Percentiles rank a stretch among this genome's conserved stretches.
phyloP scores from a whole-genome alignment of 176 grass and related monocot species.

The Poa annua region DNA sequence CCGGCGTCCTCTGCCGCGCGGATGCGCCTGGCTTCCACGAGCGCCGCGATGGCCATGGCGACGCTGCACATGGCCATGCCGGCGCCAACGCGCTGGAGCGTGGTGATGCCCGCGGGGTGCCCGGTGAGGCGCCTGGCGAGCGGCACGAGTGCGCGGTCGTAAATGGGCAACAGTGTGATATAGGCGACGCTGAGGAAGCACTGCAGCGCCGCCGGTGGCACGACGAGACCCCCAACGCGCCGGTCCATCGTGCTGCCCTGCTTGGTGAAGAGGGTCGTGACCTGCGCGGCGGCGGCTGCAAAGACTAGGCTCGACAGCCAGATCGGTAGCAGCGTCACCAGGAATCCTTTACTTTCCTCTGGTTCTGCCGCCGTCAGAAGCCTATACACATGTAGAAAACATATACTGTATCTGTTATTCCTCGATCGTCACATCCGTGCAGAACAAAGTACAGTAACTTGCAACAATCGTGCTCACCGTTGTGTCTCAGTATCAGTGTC shows the following conservation, averaged over 20 bases:
- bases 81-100: slow-evolving; percentile 63
- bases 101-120: slow-evolving; percentile 63
- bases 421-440: no score
- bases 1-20: slow-evolving; percentile 45
- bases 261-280: slow-evolving; percentile 63
- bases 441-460: no score
- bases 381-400: neutral
- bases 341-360: slow-evolving; percentile 37
- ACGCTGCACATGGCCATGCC: slow-evolving; percentile 54
- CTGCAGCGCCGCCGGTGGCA: slow-evolving; percentile 58
- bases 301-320: slow-evolving; percentile 60
- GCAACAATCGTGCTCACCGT: neutral
- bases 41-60: slow-evolving; percentile 53
- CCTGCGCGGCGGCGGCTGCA: slow-evolving; percentile 42
- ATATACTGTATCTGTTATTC: no score
- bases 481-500: neutral
- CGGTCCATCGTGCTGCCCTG: slow-evolving; percentile 65
- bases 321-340: slow-evolving; percentile 49
- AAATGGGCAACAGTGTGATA: slow-evolving; percentile 50
- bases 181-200: slow-evolving; percentile 41
- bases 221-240: slow-evolving; percentile 38
- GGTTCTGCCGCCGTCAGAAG: neutral
- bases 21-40: slow-evolving; percentile 69
- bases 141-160: slow-evolving; percentile 68
- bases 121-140: slow-evolving; percentile 49